Percentiles rank a stretch among this genome's conserved stretches.
These are phyloP conservation scores for Magnaporthiopsis incrustans DNA, from an alignment of 2,329 filamentous ascomycete genomes.

Conservation along the genomic window DNA sequence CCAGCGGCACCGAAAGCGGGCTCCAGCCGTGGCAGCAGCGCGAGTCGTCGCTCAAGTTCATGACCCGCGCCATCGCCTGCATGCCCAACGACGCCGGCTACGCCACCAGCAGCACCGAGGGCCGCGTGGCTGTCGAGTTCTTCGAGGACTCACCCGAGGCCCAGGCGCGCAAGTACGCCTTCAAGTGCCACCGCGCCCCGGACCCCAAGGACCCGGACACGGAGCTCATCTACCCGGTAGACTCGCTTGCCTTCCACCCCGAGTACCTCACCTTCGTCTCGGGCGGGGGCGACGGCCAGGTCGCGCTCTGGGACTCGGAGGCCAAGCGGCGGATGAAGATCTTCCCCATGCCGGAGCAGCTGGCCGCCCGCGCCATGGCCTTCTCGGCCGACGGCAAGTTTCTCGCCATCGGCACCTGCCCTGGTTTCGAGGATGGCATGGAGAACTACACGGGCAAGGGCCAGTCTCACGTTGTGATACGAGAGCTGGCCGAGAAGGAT, in stretches of 20 bases:
- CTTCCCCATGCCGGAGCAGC: slow-evolving; percentile 50
- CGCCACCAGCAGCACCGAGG: slow-evolving; percentile 86
- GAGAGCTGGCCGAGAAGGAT: slow-evolving; percentile 80
- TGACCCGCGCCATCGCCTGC: slow-evolving; percentile 85
- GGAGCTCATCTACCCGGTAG: slow-evolving; percentile 86
- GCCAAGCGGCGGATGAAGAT: slow-evolving; percentile 84
- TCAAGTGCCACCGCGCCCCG: slow-evolving; percentile 91
- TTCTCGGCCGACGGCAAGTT: slow-evolving; percentile 73
- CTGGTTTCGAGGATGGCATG: slow-evolving; percentile 80
- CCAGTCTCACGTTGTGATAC: slow-evolving; percentile 67
- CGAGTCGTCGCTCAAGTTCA: slow-evolving; percentile 91
- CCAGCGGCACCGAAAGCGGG: slow-evolving; percentile 27
- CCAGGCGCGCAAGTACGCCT: slow-evolving; percentile 91
- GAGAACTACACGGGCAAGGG: slow-evolving; percentile 70
- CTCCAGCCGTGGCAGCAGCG: slow-evolving; percentile 84
- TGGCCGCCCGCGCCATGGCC: slow-evolving; percentile 63
- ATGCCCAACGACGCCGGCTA: slow-evolving; percentile 97
- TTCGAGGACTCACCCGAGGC: slow-evolving; percentile 85
- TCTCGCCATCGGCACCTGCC: slow-evolving; percentile 73
- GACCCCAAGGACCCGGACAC: slow-evolving; percentile 52
- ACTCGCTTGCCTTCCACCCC: slow-evolving; percentile 83
- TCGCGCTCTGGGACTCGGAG: slow-evolving; percentile 88
- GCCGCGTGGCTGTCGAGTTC: slow-evolving; percentile 94
- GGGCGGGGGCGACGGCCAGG: slow-evolving; percentile 81
- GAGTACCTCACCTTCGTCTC: slow-evolving; percentile 77